Conservation (phyloP, 2,329 filamentous ascomycete species). For the Pseudogymnoascus sp. region DNA sequence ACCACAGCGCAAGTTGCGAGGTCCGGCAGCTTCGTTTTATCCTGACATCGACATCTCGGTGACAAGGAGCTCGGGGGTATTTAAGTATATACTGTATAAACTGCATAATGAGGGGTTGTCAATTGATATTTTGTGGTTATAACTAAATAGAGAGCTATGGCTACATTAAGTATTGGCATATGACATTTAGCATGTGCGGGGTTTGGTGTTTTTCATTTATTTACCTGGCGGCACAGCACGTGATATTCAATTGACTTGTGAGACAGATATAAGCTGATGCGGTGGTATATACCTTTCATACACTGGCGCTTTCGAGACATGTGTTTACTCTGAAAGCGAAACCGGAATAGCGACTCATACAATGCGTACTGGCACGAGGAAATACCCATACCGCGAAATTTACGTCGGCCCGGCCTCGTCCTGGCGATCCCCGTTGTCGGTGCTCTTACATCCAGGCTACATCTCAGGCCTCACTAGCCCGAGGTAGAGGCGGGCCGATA, state of each 20-base stretch:
- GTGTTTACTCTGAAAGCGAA: no score
- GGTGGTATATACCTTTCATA: not conserved
- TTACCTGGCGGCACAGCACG: not conserved
- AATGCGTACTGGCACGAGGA: not conserved
- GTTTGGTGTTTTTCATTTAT: not conserved
- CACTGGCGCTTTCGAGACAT: not conserved
- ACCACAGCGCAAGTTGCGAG: not conserved
- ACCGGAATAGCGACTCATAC: not conserved
- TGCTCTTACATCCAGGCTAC: not conserved
- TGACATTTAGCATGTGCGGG: not conserved
- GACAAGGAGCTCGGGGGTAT: not conserved
- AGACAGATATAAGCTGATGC: not conserved
- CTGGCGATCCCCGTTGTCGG: not conserved
- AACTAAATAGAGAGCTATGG: not conserved
- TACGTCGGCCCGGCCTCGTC: not conserved
- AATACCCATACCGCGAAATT: not conserved
- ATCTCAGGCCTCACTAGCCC: not conserved
- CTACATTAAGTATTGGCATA: not conserved
- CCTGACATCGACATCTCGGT: not conserved
- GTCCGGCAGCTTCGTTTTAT: not conserved
- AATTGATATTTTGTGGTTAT: not conserved
- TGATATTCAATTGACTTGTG: not conserved
- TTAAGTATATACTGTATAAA: not conserved
- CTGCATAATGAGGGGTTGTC: not conserved
- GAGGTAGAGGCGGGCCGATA: slow-evolving; percentile 3